These are phyloP conservation scores for Phaeosphaeria sp. DNA, from an alignment of 2,329 filamentous ascomycete genomes.

Conservation along the genomic window DNA sequence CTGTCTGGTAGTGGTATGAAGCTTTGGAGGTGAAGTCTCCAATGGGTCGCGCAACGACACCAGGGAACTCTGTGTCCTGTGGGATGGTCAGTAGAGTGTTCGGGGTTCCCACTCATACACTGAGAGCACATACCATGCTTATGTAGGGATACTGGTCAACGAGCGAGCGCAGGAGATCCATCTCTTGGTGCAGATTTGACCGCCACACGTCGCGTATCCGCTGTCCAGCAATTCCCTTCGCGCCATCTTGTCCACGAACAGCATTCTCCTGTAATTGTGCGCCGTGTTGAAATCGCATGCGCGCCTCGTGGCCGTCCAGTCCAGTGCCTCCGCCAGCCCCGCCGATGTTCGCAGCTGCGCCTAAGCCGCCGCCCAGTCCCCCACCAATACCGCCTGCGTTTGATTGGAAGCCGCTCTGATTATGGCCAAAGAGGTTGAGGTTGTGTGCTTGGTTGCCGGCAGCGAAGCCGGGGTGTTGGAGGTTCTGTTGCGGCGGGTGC, in stretches of 20 bases:
- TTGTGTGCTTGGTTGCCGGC: conserved; percentile 64
- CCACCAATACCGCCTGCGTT: conserved; percentile 60
- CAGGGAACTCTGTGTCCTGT: conserved; percentile 98
- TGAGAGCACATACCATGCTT: conserved; percentile 79
- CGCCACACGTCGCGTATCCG: conserved; percentile 97
- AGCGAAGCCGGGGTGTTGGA: conserved; percentile 74
- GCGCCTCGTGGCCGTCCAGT: conserved; percentile 83
- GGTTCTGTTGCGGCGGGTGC: conserved; percentile 56
- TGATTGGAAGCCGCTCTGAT: conserved; percentile 53
- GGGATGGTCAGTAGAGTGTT: conserved; percentile 23
- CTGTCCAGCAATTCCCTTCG: conserved; percentile 66
- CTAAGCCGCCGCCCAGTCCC: conserved; percentile 63
- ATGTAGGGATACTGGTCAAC: conserved; percentile 94
- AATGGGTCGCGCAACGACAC: conserved; percentile 93
- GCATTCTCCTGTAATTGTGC: conserved; percentile 61
- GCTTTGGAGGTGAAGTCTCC: conserved; percentile 93
- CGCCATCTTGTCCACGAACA: conserved; percentile 61
- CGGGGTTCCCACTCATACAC: conserved; percentile 12
- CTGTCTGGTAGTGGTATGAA: conserved; percentile 97
- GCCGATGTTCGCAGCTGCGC: conserved; percentile 62
- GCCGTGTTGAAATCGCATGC: conserved; percentile 85
- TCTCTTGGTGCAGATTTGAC: conserved; percentile 88
- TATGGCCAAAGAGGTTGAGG: conserved; percentile 61
- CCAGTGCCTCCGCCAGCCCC: conserved; percentile 65
- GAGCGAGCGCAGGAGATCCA: conserved; percentile 80